Conservation (phyloP, 2,329 filamentous ascomycete species). For the Claviceps pusilla region DNA sequence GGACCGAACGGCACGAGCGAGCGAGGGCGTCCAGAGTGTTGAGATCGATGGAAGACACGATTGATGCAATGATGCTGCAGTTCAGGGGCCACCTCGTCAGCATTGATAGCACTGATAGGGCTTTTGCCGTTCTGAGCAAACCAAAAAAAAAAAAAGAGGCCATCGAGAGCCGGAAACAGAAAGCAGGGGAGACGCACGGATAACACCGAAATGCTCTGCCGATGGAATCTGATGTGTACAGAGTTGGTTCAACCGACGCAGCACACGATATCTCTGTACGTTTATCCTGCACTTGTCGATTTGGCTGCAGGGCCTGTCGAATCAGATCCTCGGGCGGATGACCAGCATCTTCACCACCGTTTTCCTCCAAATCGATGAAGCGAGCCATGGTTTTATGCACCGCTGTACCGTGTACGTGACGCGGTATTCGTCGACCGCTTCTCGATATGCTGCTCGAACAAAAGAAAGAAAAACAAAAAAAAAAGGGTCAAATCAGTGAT, state of each 20-base stretch:
- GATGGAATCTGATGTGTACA: constrained; percentile 9
- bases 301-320: constrained; percentile 1
- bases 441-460: not conserved
- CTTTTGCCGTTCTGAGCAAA: not conserved
- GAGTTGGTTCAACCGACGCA: not conserved
- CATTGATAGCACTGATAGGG: not conserved
- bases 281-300: constrained; percentile 1
- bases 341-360: constrained; percentile 3
- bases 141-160: not conserved
- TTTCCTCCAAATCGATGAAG: constrained; percentile 12
- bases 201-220: constrained; percentile 22
- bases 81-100: not conserved
- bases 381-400: constrained; percentile 9
- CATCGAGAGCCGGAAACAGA: not conserved
- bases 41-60: constrained; percentile 67
- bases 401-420: not conserved
- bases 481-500: not conserved
- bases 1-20: constrained; percentile 66
- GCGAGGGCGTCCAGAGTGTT: constrained; percentile 77
- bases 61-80: constrained; percentile 58
- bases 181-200: constrained; percentile 13
- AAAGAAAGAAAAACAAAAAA: too few relatives aligned
- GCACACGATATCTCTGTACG: not conserved
- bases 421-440: not conserved
- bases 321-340: constrained; percentile 3